Percentiles rank a stretch among this genome's conserved stretches.
These are phyloP conservation scores for Clonostachys rosea DNA, from an alignment of 2,329 filamentous ascomycete species.

Conservation along the genomic window DNA sequence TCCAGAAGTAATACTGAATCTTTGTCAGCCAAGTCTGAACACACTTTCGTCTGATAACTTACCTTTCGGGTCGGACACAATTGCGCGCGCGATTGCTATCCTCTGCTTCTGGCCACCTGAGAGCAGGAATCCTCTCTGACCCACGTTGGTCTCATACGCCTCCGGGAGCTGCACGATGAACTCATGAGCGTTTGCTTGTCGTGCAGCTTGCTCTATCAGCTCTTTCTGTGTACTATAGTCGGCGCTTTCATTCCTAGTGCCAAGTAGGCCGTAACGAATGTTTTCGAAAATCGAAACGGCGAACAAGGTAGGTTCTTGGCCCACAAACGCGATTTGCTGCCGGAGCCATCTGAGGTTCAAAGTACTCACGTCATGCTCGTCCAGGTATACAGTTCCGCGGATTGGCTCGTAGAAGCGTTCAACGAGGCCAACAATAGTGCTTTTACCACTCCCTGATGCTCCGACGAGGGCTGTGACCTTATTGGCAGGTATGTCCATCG, in stretches of 20 bases:
- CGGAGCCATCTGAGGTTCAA: slow-evolving; percentile 89
- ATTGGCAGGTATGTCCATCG: slow-evolving; percentile 74
- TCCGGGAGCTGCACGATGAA: slow-evolving; percentile 38
- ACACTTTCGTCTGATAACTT: slow-evolving; percentile 57
- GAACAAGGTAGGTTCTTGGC: slow-evolving; percentile 89
- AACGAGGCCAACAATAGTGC: slow-evolving; percentile 26
- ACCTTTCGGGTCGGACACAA: slow-evolving; percentile 27
- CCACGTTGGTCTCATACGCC: slow-evolving; percentile 53
- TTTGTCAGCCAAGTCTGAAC: neutral
- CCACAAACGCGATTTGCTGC: slow-evolving; percentile 87
- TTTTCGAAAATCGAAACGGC: slow-evolving; percentile 85
- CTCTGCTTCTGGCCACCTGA: slow-evolving; percentile 64
- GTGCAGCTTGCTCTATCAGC: slow-evolving; percentile 34
- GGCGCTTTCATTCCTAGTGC: slow-evolving; percentile 65
- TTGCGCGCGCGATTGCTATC: slow-evolving; percentile 50
- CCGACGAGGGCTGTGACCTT: slow-evolving; percentile 93
- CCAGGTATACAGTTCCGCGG: slow-evolving; percentile 16
- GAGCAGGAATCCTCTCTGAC: slow-evolving; percentile 54
- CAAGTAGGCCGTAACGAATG: slow-evolving; percentile 86
- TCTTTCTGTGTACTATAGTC: slow-evolving; percentile 53
- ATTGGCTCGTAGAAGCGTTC: slow-evolving; percentile 11
- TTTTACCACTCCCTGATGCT: slow-evolving; percentile 91
- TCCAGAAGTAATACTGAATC: slow-evolving; percentile 54
- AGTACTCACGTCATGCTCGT: slow-evolving; percentile 48
- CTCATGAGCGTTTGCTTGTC: slow-evolving; percentile 37